Evolutionary conservation across 768 basidiomycete genomes (phyloP).

Genomic region (Suillus clintonianus): DNA sequence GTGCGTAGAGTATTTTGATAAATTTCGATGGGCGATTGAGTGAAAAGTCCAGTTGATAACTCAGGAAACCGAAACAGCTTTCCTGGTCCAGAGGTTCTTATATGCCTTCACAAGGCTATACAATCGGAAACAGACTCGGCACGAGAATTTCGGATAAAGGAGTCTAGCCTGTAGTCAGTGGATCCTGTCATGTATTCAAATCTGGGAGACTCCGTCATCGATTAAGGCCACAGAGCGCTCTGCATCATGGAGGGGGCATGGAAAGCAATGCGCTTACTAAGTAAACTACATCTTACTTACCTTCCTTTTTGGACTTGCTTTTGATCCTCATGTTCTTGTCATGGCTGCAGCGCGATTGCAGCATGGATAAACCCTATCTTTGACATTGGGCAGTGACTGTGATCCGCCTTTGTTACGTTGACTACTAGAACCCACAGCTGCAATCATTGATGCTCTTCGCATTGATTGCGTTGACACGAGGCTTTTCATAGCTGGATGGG

Average conservation of each 20-base stretch:
- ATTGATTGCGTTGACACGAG: background rate
- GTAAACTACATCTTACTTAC: slow-evolving; percentile 20
- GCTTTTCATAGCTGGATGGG: background rate
- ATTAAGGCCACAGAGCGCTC: slow-evolving; percentile 9
- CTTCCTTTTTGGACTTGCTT: slow-evolving; percentile 24
- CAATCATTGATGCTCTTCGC: background rate
- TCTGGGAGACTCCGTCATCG: slow-evolving; percentile 8
- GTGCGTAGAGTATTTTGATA: slow-evolving; percentile 29
- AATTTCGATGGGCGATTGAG: slow-evolving; percentile 11
- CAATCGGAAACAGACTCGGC: slow-evolving; percentile 8
- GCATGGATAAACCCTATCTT: background rate
- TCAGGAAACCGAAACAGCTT: background rate
- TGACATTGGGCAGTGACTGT: background rate
- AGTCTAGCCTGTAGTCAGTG: background rate
- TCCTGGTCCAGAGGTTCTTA: slow-evolving; percentile 16
- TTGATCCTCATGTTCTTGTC: slow-evolving; percentile 1
- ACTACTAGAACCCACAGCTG: background rate
- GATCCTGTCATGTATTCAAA: slow-evolving; percentile 20
- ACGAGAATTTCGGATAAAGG: slow-evolving; percentile 15
- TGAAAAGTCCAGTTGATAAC: slow-evolving; percentile 2
- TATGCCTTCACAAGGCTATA: slow-evolving; percentile 31
- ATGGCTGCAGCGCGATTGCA: background rate
- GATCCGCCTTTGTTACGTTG: background rate
- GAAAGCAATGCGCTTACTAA: slow-evolving; percentile 19
- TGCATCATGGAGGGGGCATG: slow-evolving; percentile 24